These are phyloP conservation scores for Pichia sp. DNA, from an alignment of 1,139 yeast species.

Conservation along the genomic window DNA sequence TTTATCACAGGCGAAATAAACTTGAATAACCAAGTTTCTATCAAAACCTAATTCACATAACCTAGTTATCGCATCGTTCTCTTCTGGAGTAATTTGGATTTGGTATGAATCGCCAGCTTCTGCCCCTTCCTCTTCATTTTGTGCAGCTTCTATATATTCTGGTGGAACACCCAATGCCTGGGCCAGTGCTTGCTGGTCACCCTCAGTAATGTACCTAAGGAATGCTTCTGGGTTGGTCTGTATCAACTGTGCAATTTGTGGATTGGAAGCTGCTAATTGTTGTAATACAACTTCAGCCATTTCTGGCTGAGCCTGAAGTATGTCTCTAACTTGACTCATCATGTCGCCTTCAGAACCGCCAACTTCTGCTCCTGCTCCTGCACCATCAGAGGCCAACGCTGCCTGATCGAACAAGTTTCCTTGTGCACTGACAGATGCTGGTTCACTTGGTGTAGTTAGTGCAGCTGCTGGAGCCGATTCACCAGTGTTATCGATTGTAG, in stretches of 20 bases:
- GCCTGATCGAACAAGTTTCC: constrained; percentile 66
- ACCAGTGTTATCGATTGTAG: neutral
- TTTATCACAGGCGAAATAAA: constrained; percentile 96
- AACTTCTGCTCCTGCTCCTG: constrained; percentile 15
- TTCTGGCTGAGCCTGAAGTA: constrained; percentile 84
- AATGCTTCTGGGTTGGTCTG: constrained; percentile 86
- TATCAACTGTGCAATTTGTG: constrained; percentile 79
- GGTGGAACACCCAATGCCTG: constrained; percentile 31
- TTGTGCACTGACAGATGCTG: constrained; percentile 27
- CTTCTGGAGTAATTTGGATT: constrained; percentile 72
- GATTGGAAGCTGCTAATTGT: constrained; percentile 78
- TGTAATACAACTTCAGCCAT: constrained; percentile 80
- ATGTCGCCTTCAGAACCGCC: constrained; percentile 44
- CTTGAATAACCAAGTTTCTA: constrained; percentile 81
- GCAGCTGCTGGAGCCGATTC: constrained; percentile 5
- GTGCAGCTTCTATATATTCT: constrained; percentile 33
- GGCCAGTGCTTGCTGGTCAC: constrained; percentile 38
- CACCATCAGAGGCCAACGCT: constrained; percentile 44
- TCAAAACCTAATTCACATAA: constrained; percentile 92
- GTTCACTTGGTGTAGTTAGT: constrained; percentile 25
- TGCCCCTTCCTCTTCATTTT: constrained; percentile 36
- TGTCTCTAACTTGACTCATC: constrained; percentile 65
- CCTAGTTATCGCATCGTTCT: constrained; percentile 81
- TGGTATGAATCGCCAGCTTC: constrained; percentile 43
- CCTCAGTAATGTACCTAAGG: constrained; percentile 64